Evolutionary conservation across 2,329 filamentous ascomycete species (phyloP).

Genomic region (Davidsoniella virescens): DNA sequence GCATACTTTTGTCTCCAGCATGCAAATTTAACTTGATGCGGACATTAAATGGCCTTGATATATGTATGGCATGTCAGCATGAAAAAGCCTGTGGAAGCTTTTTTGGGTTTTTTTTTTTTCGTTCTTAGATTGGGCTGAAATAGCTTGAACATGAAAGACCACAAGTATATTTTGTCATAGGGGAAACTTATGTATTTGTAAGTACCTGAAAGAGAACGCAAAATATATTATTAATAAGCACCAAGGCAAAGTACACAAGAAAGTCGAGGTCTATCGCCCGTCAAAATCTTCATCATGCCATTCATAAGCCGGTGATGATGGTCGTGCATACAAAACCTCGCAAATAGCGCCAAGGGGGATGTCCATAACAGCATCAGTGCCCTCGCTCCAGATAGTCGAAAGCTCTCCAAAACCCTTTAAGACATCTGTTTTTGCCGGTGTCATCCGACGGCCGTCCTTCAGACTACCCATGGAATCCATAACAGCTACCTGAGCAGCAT

Average conservation of each 20-base stretch:
- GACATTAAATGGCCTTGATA: too few species aligned
- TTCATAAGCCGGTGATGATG: neutral
- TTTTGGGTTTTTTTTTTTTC: too few species aligned
- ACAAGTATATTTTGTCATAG: too few species aligned
- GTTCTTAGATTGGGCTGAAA: too few species aligned
- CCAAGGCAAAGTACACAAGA: neutral
- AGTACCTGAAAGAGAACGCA: neutral
- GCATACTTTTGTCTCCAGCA: too few species aligned
- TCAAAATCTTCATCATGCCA: constrained; percentile 1
- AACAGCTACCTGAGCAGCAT: constrained; percentile 69
- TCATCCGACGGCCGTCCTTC: constrained; percentile 21
- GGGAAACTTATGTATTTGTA: neutral
- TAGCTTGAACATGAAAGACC: too few species aligned
- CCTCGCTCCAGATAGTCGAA: constrained; percentile 69
- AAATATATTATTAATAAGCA: neutral
- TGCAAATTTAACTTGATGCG: too few species aligned
- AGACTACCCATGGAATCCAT: constrained; percentile 54
- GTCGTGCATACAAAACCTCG: constrained; percentile 63
- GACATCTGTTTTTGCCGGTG: constrained; percentile 22
- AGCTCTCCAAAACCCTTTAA: constrained; percentile 22
- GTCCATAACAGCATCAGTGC: constrained; percentile 95
- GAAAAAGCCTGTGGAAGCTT: too few species aligned
- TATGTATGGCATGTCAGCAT: too few species aligned
- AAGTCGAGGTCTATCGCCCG: neutral
- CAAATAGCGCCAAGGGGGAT: constrained; percentile 89